phyloP scores from a whole-genome alignment of 2,329 filamentous ascomycete species.

The Hyphodiscus sp. region DNA sequence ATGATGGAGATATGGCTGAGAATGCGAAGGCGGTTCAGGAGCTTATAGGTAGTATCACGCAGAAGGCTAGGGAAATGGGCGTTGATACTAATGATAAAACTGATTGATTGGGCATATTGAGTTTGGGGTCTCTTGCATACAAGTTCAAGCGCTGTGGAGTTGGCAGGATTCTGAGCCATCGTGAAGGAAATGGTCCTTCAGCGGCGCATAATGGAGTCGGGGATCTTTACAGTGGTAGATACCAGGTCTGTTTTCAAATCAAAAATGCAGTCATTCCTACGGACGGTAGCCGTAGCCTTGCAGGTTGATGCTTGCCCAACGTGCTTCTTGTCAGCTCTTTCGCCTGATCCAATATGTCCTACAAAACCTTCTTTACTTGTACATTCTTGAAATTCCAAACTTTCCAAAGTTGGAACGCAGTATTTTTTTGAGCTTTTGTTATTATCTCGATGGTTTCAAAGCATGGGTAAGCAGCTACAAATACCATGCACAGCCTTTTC shows the following conservation, averaged over 20 bases:
- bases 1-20: slow-evolving; percentile 32
- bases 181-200: background rate
- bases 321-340: background rate
- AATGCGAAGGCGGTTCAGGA: slow-evolving; percentile 30
- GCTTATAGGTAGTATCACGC: slow-evolving; percentile 12
- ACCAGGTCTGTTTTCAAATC: background rate
- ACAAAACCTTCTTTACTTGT: background rate
- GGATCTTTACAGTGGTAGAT: background rate
- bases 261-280: background rate
- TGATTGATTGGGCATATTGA: background rate
- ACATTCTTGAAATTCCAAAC: background rate
- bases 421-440: background rate
- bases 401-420: background rate
- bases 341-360: too few species aligned
- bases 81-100: background rate
- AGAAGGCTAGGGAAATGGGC: slow-evolving; percentile 24
- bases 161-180: background rate
- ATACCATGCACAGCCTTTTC: background rate
- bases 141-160: background rate
- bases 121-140: background rate
- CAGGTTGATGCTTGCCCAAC: background rate
- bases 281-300: background rate
- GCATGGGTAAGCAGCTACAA: background rate
- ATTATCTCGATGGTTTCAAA: background rate
- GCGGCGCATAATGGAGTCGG: background rate